These are phyloP conservation scores for Hibiscus syriacus DNA, from an alignment of 345 rosid genomes.

Conservation along the genomic window DNA sequence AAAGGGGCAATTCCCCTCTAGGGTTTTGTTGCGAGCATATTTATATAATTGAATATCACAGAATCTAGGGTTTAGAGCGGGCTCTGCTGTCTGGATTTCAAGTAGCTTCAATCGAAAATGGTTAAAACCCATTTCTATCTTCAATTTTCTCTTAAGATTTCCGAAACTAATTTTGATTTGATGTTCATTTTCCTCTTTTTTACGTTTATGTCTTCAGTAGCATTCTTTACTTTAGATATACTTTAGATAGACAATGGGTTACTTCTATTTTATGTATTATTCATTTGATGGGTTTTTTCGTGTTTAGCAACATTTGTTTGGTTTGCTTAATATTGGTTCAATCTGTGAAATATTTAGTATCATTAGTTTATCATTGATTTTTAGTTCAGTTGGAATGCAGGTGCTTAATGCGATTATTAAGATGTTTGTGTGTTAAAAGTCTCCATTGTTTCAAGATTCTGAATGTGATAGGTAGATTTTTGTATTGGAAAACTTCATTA, in stretches of 20 bases:
- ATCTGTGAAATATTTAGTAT: not conserved
- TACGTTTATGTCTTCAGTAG: too few species aligned
- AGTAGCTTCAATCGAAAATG: constrained; percentile 4
- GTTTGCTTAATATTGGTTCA: not conserved
- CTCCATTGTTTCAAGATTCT: not conserved
- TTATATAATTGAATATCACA: not conserved
- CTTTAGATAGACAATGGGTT: not conserved
- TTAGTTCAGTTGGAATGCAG: not conserved
- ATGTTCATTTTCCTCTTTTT: not conserved
- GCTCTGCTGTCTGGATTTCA: not conserved
- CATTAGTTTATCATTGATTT: not conserved
- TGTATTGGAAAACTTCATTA: too few species aligned
- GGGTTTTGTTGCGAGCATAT: not conserved
- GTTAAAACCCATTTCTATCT: not conserved
- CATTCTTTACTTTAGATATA: too few species aligned
- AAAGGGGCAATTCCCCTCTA: not conserved
- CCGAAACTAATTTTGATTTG: not conserved
- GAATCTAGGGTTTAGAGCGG: not conserved
- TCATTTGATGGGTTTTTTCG: not conserved
- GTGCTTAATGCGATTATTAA: not conserved
- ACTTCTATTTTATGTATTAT: not conserved
- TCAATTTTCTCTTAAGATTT: not conserved
- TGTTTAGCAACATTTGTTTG: not conserved
- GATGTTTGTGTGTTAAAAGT: not conserved
- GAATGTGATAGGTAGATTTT: not conserved